Evolutionary conservation across 768 basidiomycete genomes (phyloP).

Genomic region (Collybia sordida): DNA sequence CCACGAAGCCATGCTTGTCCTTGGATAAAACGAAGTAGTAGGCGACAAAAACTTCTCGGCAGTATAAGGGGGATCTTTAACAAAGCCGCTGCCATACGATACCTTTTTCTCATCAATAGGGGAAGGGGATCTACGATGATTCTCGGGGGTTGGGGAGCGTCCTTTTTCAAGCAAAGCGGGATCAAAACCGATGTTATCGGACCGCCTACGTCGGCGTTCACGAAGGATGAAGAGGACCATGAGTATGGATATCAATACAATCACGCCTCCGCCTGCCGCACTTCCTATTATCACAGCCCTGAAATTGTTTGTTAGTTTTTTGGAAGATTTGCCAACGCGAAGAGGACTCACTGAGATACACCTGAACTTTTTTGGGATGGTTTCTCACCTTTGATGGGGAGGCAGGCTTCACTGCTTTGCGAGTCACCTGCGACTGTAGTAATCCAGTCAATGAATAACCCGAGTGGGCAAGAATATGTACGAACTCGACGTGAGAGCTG

Average conservation of each 20-base stretch:
- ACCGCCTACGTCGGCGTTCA: slow-evolving; percentile 33
- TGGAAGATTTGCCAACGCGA: neutral
- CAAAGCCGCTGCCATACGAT: neutral
- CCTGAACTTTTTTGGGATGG: neutral
- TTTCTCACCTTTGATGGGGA: neutral
- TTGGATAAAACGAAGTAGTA: slow-evolving; percentile 17
- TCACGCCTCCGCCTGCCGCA: slow-evolving; percentile 37
- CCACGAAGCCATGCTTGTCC: slow-evolving; percentile 34
- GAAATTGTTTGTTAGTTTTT: neutral
- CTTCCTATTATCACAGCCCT: slow-evolving; percentile 49
- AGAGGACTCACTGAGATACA: slow-evolving; percentile 16
- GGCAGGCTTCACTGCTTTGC: slow-evolving; percentile 19
- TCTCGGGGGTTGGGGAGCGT: neutral
- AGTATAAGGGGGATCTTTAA: slow-evolving; percentile 34
- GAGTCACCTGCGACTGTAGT: slow-evolving; percentile 31
- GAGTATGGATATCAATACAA: slow-evolving; percentile 38
- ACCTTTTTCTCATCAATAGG: slow-evolving; percentile 7
- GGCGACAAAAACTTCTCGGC: slow-evolving; percentile 27
- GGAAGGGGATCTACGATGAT: neutral
- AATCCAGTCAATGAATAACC: neutral
- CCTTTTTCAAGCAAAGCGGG: slow-evolving; percentile 23
- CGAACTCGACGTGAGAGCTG: slow-evolving; percentile 40
- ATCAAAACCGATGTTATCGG: slow-evolving; percentile 17
- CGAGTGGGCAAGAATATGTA: slow-evolving; percentile 4
- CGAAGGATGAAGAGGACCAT: slow-evolving; percentile 44